These are phyloP conservation scores for Penicillium rolfsii DNA, from an alignment of 2,329 filamentous ascomycete species.

Conservation along the genomic window DNA sequence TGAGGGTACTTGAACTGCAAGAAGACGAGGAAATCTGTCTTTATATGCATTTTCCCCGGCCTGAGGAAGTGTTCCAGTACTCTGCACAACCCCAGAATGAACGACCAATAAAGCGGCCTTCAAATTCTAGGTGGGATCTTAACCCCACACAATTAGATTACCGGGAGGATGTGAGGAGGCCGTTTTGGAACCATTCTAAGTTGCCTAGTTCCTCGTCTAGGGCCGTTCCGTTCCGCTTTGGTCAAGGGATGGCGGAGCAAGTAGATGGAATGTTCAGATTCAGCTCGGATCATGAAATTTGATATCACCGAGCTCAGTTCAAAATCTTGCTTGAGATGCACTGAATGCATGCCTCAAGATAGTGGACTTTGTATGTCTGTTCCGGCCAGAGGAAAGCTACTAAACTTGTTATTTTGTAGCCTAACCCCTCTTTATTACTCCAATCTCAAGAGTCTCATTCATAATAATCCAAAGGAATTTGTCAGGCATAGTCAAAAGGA, in stretches of 20 bases:
- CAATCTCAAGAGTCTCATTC: too few relatives aligned
- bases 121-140: background rate
- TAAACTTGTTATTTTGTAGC: background rate
- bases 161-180: background rate
- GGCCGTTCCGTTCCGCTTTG: background rate
- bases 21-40: background rate
- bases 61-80: background rate
- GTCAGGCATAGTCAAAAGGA: background rate
- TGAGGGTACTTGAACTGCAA: background rate
- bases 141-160: background rate
- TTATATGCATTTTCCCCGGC: background rate
- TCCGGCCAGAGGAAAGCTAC: background rate
- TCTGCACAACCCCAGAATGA: background rate
- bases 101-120: background rate
- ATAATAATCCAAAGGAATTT: too few relatives aligned
- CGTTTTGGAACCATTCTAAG: background rate
- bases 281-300: background rate
- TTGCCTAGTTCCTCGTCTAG: background rate
- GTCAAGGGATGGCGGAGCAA: constrained; percentile 1
- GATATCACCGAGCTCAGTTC: too few relatives aligned
- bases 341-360: too few relatives aligned
- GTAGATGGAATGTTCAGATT: background rate
- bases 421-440: background rate
- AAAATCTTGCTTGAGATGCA: too few relatives aligned
- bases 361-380: too few relatives aligned